Percentiles rank a stretch among this genome's conserved stretches.
Evolutionary conservation across 305 asterid genomes (phyloP).

Genomic region (Fraxinus platypoda): DNA sequence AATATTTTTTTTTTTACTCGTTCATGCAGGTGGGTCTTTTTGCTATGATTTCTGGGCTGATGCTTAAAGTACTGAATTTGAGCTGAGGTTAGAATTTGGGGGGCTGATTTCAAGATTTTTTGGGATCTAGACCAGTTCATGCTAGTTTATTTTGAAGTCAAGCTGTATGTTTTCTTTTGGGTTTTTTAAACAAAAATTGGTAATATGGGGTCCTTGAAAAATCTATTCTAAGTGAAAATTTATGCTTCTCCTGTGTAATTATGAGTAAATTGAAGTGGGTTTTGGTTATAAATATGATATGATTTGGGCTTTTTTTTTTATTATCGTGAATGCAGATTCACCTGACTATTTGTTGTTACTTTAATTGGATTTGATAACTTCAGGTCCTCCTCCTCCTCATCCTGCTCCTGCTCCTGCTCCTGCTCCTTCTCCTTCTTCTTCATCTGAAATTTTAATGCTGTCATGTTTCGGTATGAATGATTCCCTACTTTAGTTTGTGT

Average conservation of each 20-base stretch:
- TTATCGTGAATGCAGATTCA: constrained; percentile 28
- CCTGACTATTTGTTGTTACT: constrained; percentile 21
- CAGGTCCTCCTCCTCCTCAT: too few relatives aligned
- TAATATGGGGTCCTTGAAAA: not conserved
- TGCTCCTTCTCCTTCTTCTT: too few relatives aligned
- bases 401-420: too few relatives aligned
- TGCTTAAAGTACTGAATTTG: constrained; percentile 22
- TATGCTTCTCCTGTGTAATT: not conserved
- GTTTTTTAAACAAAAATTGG: not conserved
- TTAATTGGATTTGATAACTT: not conserved
- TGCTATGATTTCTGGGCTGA: constrained; percentile 23
- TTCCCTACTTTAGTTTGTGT: not conserved
- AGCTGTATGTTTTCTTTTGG: not conserved
- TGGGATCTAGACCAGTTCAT: constrained; percentile 16
- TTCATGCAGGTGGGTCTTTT: constrained; percentile 23
- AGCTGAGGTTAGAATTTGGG: constrained; percentile 32
- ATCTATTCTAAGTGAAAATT: not conserved
- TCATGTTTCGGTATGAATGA: not conserved
- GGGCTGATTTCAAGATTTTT: constrained; percentile 21
- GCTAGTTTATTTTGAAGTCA: constrained; percentile 23
- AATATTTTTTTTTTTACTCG: constrained; percentile 9
- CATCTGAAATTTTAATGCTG: not conserved
- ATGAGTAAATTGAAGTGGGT: constrained; percentile 19
- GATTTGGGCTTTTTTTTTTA: constrained; percentile 5
- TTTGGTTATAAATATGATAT: constrained; percentile 19